phyloP scores from a whole-genome alignment of 768 basidiomycete species.

The Lanmaoa rubissima region DNA sequence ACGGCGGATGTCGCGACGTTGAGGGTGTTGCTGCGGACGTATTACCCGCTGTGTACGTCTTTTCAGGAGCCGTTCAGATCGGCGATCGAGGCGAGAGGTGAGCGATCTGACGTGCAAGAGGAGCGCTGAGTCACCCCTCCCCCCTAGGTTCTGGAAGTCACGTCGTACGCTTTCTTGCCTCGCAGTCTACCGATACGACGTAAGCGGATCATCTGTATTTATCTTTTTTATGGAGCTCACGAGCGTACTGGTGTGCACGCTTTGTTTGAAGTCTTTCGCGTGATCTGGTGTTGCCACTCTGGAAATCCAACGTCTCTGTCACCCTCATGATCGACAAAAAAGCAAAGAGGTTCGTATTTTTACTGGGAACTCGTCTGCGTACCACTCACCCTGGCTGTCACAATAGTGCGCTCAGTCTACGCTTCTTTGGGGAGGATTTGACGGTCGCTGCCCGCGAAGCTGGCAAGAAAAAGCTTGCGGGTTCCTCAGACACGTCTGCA shows the following conservation, averaged over 20 bases:
- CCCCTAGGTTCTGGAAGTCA: constrained; percentile 65
- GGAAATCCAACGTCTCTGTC: constrained; percentile 88
- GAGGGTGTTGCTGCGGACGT: constrained; percentile 65
- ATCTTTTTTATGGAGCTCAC: too few species aligned
- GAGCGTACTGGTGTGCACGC: too few species aligned
- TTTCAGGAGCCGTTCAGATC: constrained; percentile 61
- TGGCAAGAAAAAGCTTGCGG: constrained; percentile 15
- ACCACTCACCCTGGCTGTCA: neutral
- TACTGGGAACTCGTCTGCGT: too few species aligned
- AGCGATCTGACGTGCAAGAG: constrained; percentile 41
- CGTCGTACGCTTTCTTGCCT: constrained; percentile 65
- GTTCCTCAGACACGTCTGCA: neutral
- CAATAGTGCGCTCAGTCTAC: constrained; percentile 77
- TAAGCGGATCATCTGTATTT: constrained; percentile 24
- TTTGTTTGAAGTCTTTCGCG: constrained; percentile 49
- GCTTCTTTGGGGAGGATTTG: constrained; percentile 80
- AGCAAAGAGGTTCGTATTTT: constrained; percentile 73
- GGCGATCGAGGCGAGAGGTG: constrained; percentile 54
- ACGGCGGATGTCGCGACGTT: constrained; percentile 55
- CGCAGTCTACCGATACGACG: constrained; percentile 50
- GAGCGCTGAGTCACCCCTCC: neutral
- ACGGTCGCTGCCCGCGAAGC: constrained; percentile 48
- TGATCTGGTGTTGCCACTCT: constrained; percentile 87
- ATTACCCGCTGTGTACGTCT: constrained; percentile 73
- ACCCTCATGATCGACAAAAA: constrained; percentile 96